A percentile compares a stretch with the other conserved stretches of the same genome.
These are phyloP conservation scores for Lasiodiplodia sp. DNA, from an alignment of 2,329 filamentous ascomycete species.

Conservation along the genomic window DNA sequence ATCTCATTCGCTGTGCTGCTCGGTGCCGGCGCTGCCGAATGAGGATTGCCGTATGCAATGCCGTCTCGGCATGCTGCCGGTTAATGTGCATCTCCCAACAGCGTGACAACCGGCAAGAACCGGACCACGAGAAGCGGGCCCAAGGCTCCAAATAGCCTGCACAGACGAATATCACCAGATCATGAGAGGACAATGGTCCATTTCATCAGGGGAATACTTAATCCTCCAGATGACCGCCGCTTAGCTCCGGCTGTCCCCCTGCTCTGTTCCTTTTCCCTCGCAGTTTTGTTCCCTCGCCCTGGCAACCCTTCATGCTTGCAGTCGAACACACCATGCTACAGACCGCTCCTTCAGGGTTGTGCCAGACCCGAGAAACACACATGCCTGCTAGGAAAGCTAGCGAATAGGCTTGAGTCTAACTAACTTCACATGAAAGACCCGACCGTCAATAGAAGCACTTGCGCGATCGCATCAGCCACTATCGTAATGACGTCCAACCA, in stretches of 20 bases:
- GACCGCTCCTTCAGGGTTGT: neutral
- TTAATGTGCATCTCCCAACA: constrained; percentile 10
- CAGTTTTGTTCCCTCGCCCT: neutral
- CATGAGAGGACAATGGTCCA: constrained; percentile 8
- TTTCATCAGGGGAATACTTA: constrained; percentile 14
- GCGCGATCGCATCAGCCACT: neutral
- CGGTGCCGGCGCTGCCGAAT: constrained; percentile 12
- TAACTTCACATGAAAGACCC: neutral
- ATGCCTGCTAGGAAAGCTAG: neutral
- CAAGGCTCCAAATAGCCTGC: neutral
- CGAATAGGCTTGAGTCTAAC: neutral
- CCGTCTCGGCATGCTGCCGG: constrained; percentile 23
- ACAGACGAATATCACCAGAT: constrained; percentile 20
- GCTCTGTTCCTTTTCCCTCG: neutral
- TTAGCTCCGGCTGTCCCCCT: neutral
- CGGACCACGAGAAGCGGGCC: neutral
- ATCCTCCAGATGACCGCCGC: constrained; percentile 2
- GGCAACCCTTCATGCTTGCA: neutral
- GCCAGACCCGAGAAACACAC: neutral
- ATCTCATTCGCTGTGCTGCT: neutral
- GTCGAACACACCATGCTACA: neutral
- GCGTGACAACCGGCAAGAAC: constrained; percentile 3
- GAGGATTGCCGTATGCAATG: constrained; percentile 4
- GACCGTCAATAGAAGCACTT: neutral
- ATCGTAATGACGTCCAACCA: constrained; percentile 3